Percentiles rank a stretch among this genome's conserved stretches.
These are phyloP conservation scores for Glycine soja DNA, from an alignment of 306 rosid species.

Conservation along the genomic window DNA sequence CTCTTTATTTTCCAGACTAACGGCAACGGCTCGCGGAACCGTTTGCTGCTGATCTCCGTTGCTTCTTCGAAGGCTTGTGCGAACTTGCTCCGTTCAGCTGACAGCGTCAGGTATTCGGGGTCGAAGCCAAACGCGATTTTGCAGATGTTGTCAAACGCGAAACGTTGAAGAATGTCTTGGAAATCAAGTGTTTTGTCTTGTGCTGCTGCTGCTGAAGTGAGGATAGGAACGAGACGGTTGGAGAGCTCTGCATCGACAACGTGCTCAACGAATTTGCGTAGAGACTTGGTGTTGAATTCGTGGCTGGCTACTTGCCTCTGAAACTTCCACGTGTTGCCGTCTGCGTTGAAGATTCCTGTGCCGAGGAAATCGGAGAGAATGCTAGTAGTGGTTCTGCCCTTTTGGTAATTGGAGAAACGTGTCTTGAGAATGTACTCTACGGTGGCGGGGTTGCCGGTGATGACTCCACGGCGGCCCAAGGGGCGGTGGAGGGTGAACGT, in stretches of 20 bases:
- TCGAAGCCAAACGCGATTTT: conserved; percentile 76
- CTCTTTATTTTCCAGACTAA: conserved; percentile 63
- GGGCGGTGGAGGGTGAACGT: conserved; percentile 56
- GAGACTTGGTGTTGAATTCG: conserved; percentile 66
- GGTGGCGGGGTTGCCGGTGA: conserved; percentile 67
- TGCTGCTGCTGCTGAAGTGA: conserved; percentile 38
- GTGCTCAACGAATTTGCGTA: conserved; percentile 66
- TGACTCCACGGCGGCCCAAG: conserved; percentile 23
- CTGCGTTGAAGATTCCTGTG: conserved; percentile 66
- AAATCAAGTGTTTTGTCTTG: conserved; percentile 53
- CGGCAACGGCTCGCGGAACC: conserved; percentile 45
- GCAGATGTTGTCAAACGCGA: conserved; percentile 78
- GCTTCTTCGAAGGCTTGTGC: conserved; percentile 66
- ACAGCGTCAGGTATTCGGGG: conserved; percentile 60
- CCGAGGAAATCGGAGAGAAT: conserved; percentile 65
- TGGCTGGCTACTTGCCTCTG: conserved; percentile 74
- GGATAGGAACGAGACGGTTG: conserved; percentile 65
- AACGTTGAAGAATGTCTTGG: conserved; percentile 77
- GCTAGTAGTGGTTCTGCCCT: conserved; percentile 33
- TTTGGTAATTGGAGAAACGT: conserved; percentile 58
- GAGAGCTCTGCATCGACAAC: conserved; percentile 70
- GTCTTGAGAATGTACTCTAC: conserved; percentile 81
- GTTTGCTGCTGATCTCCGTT: conserved; percentile 45
- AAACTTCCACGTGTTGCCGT: conserved; percentile 69
- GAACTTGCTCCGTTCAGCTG: conserved; percentile 52